Conservation (phyloP, 192 early-diverging fungal genomes). For the Backusella westeae region DNA sequence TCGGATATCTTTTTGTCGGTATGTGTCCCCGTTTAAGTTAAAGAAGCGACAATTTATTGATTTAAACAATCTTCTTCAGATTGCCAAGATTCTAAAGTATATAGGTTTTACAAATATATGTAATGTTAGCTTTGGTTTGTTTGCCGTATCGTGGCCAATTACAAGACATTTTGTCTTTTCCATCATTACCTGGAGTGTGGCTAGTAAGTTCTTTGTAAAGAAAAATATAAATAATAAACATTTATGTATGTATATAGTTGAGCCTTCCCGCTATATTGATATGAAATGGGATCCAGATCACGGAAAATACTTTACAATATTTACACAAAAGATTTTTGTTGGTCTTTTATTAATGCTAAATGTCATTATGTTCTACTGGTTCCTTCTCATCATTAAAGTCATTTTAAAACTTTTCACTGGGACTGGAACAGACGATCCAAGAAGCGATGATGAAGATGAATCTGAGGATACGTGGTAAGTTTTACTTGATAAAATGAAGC, state of each 20-base stretch:
- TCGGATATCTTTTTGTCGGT: conserved; percentile 76
- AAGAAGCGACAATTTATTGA: background rate
- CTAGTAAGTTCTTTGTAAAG: conserved; percentile 7
- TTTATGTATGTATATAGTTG: conserved; percentile 16
- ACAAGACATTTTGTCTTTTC: conserved; percentile 74
- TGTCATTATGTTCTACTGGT: conserved; percentile 75
- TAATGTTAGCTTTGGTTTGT: conserved; percentile 71
- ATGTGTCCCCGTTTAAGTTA: conserved; percentile 16
- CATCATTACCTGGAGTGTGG: conserved; percentile 61
- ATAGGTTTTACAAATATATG: conserved; percentile 55
- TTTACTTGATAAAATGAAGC: background rate
- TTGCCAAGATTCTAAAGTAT: conserved; percentile 83
- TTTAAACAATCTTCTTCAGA: conserved; percentile 16
- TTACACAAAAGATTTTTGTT: conserved; percentile 55
- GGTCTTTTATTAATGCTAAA: conserved; percentile 62
- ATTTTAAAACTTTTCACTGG: conserved; percentile 54
- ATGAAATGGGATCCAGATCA: conserved; percentile 57
- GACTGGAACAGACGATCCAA: conserved; percentile 61
- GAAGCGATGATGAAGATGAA: conserved; percentile 51
- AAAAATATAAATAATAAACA: background rate
- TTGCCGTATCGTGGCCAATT: conserved; percentile 72
- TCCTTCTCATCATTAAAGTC: conserved; percentile 66
- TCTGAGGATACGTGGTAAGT: background rate
- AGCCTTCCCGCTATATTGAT: conserved; percentile 47
- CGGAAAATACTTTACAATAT: conserved; percentile 49